These are phyloP conservation scores for Metschnikowia corniflorae DNA, from an alignment of 805 yeast species.

Conservation along the genomic window DNA sequence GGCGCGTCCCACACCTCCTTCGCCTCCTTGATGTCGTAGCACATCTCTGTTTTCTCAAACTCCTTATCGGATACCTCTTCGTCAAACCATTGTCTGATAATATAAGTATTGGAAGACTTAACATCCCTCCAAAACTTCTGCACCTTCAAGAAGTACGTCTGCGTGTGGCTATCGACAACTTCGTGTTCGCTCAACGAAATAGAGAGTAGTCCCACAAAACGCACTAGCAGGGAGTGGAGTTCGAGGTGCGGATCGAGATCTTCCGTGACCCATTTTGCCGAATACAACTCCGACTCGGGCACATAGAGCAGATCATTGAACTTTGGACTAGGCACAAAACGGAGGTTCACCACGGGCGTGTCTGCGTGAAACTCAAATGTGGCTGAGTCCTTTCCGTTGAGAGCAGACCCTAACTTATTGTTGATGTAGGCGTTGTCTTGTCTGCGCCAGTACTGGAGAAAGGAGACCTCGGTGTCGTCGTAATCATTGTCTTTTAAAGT, in stretches of 20 bases:
- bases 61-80: slow-evolving; percentile 17
- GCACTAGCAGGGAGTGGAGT: slow-evolving; percentile 35
- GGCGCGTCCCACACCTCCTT: slow-evolving; percentile 9
- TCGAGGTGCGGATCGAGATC: slow-evolving; percentile 23
- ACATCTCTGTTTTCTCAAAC: slow-evolving; percentile 21
- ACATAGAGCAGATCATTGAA: slow-evolving; percentile 27
- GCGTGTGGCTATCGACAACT: slow-evolving; percentile 28
- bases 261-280: slow-evolving; percentile 29
- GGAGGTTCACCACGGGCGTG: slow-evolving; percentile 32
- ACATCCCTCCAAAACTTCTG: slow-evolving; percentile 19
- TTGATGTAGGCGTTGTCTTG: slow-evolving; percentile 33
- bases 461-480: slow-evolving; percentile 23
- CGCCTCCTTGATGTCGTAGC: slow-evolving; percentile 18
- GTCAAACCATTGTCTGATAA: slow-evolving; percentile 22
- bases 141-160: slow-evolving; percentile 20
- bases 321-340: slow-evolving; percentile 29
- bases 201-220: slow-evolving; percentile 34
- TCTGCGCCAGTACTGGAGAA: slow-evolving; percentile 33
- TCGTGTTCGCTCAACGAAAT: slow-evolving; percentile 40
- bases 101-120: slow-evolving; percentile 8
- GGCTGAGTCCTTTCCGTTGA: slow-evolving; percentile 25
- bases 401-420: slow-evolving; percentile 26
- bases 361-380: slow-evolving; percentile 30
- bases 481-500: slow-evolving; percentile 17
- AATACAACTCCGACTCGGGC: slow-evolving; percentile 35